A percentile compares a stretch with the other conserved stretches of the same genome.
phyloP scores from a whole-genome alignment of 257 asterid genomes.

The Striga asiatica region DNA sequence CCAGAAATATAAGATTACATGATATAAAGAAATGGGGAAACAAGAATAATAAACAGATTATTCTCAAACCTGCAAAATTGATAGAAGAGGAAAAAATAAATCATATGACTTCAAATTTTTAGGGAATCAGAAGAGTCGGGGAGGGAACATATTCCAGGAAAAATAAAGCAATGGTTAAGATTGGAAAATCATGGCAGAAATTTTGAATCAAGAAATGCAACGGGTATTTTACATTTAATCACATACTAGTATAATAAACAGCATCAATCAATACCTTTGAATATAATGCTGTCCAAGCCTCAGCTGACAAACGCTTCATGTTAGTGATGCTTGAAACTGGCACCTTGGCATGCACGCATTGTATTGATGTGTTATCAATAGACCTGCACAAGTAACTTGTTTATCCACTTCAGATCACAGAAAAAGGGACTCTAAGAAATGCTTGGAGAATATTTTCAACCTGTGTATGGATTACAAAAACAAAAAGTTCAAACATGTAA shows the following conservation, averaged over 20 bases:
- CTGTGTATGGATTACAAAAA: neutral
- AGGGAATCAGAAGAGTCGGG: neutral
- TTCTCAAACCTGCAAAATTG: neutral
- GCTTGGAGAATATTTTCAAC: neutral
- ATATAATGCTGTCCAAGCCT: slow-evolving; percentile 68
- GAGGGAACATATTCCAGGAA: neutral
- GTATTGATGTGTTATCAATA: slow-evolving; percentile 76
- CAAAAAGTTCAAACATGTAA: neutral
- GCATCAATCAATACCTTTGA: slow-evolving; percentile 55
- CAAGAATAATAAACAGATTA: neutral
- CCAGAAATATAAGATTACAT: neutral
- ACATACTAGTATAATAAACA: slow-evolving; percentile 16
- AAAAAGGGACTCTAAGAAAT: neutral
- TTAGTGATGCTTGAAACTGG: slow-evolving; percentile 55
- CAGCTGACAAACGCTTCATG: slow-evolving; percentile 80
- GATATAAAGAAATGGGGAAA: neutral
- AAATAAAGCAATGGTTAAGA: neutral
- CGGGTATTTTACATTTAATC: slow-evolving; percentile 8
- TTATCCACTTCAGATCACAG: slow-evolving; percentile 6
- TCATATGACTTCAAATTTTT: neutral
- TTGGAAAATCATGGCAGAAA: neutral
- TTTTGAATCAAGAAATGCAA: neutral
- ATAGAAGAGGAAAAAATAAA: neutral
- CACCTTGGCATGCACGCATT: slow-evolving; percentile 77
- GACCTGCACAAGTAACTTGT: slow-evolving; percentile 38